phyloP scores from a whole-genome alignment of 441 rosid species.

The Kokia cookei region DNA sequence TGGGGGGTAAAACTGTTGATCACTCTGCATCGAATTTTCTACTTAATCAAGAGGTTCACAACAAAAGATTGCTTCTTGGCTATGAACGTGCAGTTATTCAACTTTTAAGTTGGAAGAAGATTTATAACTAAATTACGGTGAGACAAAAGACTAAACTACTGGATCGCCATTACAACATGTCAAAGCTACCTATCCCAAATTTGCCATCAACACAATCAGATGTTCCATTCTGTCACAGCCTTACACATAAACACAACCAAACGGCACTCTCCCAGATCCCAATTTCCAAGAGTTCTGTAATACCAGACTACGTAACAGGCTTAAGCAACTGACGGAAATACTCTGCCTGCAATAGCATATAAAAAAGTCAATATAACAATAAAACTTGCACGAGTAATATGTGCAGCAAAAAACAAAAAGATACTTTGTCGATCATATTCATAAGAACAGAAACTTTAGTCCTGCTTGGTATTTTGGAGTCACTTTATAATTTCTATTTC shows the following conservation, averaged over 20 bases:
- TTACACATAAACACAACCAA: conserved; percentile 37
- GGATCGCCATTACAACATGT: conserved; percentile 31
- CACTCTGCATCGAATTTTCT: conserved; percentile 48
- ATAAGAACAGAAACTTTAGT: background rate
- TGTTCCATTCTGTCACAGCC: conserved; percentile 28
- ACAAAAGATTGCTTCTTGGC: conserved; percentile 3
- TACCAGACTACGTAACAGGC: conserved; percentile 86
- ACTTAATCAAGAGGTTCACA: conserved; percentile 14
- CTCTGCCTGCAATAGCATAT: conserved; percentile 61
- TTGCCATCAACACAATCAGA: conserved; percentile 31
- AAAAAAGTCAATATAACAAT: background rate
- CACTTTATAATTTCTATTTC: background rate
- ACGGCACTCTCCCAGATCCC: conserved; percentile 35
- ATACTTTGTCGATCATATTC: background rate
- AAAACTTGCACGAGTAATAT: background rate
- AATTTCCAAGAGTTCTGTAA: conserved; percentile 19
- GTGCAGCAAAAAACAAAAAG: background rate
- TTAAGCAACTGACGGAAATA: conserved; percentile 97
- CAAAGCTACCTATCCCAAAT: conserved; percentile 32
- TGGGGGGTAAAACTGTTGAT: conserved; percentile 23
- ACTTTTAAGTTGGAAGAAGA: conserved; percentile 19
- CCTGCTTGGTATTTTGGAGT: background rate
- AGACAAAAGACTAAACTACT: conserved; percentile 28
- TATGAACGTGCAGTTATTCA: conserved; percentile 20
- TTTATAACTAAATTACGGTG: conserved; percentile 19